Percentiles rank a stretch among this genome's conserved stretches.
Conservation (phyloP, 2,329 filamentous ascomycete genomes). For the Aspergillus brunneoviolaceus region DNA sequence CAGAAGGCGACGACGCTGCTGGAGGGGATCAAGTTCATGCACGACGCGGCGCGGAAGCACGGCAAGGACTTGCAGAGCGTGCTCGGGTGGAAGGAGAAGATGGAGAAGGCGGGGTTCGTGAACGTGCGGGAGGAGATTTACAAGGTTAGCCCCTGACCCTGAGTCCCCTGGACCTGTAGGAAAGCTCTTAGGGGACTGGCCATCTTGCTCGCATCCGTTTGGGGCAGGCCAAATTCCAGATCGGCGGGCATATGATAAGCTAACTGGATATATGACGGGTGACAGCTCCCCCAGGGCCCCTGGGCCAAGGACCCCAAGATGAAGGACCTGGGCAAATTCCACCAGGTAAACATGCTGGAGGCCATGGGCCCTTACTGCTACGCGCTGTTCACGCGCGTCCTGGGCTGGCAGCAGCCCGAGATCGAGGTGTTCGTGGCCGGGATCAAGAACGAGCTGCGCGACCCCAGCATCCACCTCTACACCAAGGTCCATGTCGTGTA, state of each 20-base stretch:
- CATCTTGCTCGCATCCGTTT: too few relatives aligned
- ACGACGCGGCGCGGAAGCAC: slow-evolving; percentile 29
- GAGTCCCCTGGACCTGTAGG: too few relatives aligned
- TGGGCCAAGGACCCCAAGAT: slow-evolving; percentile 55
- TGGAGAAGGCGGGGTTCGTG: slow-evolving; percentile 54
- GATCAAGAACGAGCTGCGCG: slow-evolving; percentile 39
- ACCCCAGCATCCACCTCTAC: slow-evolving; percentile 40
- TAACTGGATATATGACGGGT: too few relatives aligned
- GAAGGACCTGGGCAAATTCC: slow-evolving; percentile 52
- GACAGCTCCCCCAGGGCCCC: slow-evolving; percentile 48
- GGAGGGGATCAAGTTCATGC: slow-evolving; percentile 30
- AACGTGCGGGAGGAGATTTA: slow-evolving; percentile 52
- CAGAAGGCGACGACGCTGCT: slow-evolving; percentile 25
- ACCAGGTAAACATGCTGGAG: slow-evolving; percentile 39
- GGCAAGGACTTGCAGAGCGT: slow-evolving; percentile 36
- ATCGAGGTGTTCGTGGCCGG: slow-evolving; percentile 41
- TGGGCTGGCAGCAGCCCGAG: slow-evolving; percentile 39
- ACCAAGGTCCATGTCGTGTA: slow-evolving; percentile 32
- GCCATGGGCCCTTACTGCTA: slow-evolving; percentile 36
- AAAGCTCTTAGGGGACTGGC: too few relatives aligned
- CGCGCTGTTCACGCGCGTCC: slow-evolving; percentile 40
- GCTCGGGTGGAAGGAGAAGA: slow-evolving; percentile 39
- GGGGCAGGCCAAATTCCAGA: too few relatives aligned
- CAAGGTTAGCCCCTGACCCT: slow-evolving; percentile 17
- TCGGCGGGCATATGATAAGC: too few relatives aligned